Evolutionary conservation across 371 early-diverging fungal genomes (phyloP), one percentile per base, ranked within the genome.

Genomic region (Mucor plumbeus): DNA sequence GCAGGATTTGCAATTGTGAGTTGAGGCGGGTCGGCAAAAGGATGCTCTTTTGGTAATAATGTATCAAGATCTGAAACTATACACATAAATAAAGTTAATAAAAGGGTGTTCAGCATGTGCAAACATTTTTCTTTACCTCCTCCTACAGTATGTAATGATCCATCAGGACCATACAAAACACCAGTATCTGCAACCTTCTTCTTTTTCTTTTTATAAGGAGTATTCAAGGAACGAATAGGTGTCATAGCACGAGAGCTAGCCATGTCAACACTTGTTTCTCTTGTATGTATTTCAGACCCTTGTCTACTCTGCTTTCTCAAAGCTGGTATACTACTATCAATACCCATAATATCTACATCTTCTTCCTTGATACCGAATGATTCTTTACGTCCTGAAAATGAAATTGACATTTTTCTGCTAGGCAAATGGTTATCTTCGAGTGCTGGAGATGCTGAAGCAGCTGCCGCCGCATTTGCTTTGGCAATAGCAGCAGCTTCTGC

Each of bases 281-380:
- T 56, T 11, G 64, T 60, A 47, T 50, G 15, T 21, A 68, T 64
- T 33, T 71, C 78, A 5, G 70, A 69, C 17, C 72, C 76, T 38
- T 71, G 72, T 61, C 75, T 65, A 50, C 73, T 72, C 0, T 63
- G 56, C 59, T 78, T 80, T 7, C 75, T 75, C 15, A 70, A 34
- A 0, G 66, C 35, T 38, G 80, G 75, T 31, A 69, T 61, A n/a
- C 65, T 63, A 1, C 61, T 66, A 55, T 80, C 85, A 19, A 82
- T 67, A 19, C 76, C 85, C 75, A 70, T 80, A 65, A 80, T 88
- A 75, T 88, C 88, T 5, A 83, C 75, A 34, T 77, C 78, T 54
- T 80, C 77, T 31, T 88, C 88, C 36, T 79, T 69, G 26, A 81
- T 63, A 38, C 59, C 59, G n/a, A 65, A 48, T 4, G 68, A 68